A percentile compares a stretch with the other conserved stretches of the same genome.
phyloP scores from a whole-genome alignment of 306 rosid genomes.

The Prunus davidiana region DNA sequence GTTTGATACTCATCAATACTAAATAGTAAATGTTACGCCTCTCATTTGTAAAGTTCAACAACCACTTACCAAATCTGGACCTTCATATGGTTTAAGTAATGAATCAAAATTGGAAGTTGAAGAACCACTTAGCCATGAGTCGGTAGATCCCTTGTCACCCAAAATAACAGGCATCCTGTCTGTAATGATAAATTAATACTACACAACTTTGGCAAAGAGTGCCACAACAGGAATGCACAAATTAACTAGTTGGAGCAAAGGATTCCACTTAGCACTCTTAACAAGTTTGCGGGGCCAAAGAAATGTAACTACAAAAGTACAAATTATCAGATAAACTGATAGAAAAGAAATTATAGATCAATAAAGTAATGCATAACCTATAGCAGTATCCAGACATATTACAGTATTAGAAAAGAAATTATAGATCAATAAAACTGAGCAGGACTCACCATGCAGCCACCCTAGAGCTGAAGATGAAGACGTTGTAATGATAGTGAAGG shows the following conservation, averaged over 20 bases:
- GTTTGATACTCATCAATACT: background rate
- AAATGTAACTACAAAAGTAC: background rate
- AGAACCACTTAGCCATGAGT: conserved; percentile 64
- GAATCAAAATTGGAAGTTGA: conserved; percentile 45
- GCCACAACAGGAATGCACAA: background rate
- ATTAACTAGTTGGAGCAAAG: background rate
- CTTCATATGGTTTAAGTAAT: conserved; percentile 71
- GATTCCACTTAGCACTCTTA: conserved; percentile 1
- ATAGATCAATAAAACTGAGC: conserved; percentile 3
- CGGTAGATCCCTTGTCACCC: conserved; percentile 66
- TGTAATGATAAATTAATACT: conserved; percentile 23
- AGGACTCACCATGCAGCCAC: conserved; percentile 85
- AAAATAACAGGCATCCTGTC: conserved; percentile 96
- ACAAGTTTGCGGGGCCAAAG: background rate
- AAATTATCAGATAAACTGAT: background rate
- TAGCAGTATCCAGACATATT: background rate
- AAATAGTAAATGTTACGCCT: background rate
- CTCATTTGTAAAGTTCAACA: conserved; percentile 5
- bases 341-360: no score
- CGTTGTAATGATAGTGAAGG: conserved; percentile 75
- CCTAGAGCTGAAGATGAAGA: conserved; percentile 73
- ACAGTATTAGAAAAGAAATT: background rate
- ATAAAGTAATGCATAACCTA: background rate
- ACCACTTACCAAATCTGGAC: conserved; percentile 68
- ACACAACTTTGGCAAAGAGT: conserved; percentile 20